These are phyloP conservation scores for Cercophora scortea DNA, from an alignment of 495 filamentous ascomycete species.

Conservation along the genomic window DNA sequence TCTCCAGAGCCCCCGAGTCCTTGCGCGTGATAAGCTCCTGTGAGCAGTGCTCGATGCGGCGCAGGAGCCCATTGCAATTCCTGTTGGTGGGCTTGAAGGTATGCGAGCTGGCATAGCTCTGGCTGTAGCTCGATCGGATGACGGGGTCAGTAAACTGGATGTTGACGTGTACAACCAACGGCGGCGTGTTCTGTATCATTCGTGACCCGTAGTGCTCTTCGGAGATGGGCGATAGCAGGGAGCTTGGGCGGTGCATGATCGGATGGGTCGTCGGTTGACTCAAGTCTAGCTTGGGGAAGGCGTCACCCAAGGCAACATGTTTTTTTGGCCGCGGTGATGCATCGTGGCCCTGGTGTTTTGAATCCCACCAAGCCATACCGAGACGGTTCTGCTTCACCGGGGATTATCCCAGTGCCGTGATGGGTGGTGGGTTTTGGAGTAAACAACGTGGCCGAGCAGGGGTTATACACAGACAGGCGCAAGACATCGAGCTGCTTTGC, in stretches of 20 bases:
- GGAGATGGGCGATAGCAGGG: slow-evolving; percentile 15
- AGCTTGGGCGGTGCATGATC: slow-evolving; percentile 18
- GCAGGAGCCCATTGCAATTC: slow-evolving; percentile 33
- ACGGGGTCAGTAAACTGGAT: slow-evolving; percentile 37
- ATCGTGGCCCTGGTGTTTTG: slow-evolving; percentile 10
- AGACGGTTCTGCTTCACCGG: not conserved
- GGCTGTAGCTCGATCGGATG: slow-evolving; percentile 26
- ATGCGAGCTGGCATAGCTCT: slow-evolving; percentile 33
- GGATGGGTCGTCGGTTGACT: not conserved
- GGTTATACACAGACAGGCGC: too few relatives aligned
- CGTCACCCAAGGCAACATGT: slow-evolving; percentile 16
- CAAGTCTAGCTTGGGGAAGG: slow-evolving; percentile 13
- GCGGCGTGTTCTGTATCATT: not conserved
- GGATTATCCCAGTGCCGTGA: not conserved
- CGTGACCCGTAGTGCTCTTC: slow-evolving; percentile 9
- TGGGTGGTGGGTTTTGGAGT: not conserved
- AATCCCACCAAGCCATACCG: slow-evolving; percentile 25
- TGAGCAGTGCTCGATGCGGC: slow-evolving; percentile 39
- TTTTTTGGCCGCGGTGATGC: slow-evolving; percentile 5
- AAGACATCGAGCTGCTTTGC: not conserved
- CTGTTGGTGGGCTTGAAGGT: slow-evolving; percentile 29
- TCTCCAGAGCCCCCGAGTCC: slow-evolving; percentile 36
- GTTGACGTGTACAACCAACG: slow-evolving; percentile 30
- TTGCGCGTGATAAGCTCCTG: slow-evolving; percentile 40
- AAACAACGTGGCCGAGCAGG: too few relatives aligned